Percentiles rank a stretch among this genome's conserved stretches.
phyloP scores from a whole-genome alignment of 2,329 filamentous ascomycete species.

The Monosporascus sp. region DNA sequence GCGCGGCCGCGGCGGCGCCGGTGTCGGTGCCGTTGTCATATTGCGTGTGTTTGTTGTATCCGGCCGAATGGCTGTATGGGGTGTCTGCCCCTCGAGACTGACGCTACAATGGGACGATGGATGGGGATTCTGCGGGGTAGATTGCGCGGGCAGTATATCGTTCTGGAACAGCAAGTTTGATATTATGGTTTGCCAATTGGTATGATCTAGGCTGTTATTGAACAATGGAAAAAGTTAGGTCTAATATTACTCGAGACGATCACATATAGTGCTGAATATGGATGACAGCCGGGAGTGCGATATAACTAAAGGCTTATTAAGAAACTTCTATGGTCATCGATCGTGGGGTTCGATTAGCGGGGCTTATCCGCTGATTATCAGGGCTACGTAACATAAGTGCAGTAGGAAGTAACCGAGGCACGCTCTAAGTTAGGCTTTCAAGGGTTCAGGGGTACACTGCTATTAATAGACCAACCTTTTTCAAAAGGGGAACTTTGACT shows the following conservation, averaged over 20 bases:
- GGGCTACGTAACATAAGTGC: neutral
- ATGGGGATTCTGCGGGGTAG: too few species aligned
- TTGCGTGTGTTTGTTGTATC: neutral
- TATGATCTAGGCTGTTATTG: too few species aligned
- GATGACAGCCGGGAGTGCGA: neutral
- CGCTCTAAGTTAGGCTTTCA: neutral
- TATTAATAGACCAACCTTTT: too few species aligned
- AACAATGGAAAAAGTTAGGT: neutral
- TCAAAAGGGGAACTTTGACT: too few species aligned
- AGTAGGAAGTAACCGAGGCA: neutral
- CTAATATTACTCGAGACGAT: neutral
- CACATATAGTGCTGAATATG: neutral
- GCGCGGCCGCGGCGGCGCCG: constrained; percentile 32
- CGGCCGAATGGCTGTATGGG: neutral
- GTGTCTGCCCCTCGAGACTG: too few species aligned
- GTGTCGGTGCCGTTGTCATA: neutral
- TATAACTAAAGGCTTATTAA: neutral
- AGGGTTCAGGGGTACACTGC: too few species aligned
- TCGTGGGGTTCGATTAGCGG: neutral
- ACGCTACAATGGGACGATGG: too few species aligned
- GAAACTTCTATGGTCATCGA: neutral
- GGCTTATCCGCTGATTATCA: neutral
- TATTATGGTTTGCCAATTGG: too few species aligned
- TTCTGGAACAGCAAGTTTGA: too few species aligned
- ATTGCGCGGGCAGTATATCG: too few species aligned